Conservation (phyloP, 1,139 yeast species). For the Taphrina populina region DNA sequence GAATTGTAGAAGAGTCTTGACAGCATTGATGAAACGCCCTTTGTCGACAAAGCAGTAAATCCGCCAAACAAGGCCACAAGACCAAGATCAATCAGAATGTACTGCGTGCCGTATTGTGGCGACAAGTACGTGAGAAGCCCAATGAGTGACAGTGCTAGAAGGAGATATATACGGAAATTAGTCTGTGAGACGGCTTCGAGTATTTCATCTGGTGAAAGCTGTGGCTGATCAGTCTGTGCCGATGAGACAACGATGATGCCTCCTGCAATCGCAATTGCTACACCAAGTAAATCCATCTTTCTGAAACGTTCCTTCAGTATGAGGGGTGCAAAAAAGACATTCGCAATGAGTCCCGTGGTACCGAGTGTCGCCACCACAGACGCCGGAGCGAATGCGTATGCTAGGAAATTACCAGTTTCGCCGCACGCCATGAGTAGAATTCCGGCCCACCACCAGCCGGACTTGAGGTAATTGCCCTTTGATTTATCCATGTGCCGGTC, state of each 20-base stretch:
- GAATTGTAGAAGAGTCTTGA: slow-evolving; percentile 43
- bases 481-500: not conserved
- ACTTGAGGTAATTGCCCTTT: slow-evolving; percentile 34
- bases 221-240: slow-evolving; percentile 35
- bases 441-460: slow-evolving; percentile 49
- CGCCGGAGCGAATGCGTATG: slow-evolving; percentile 52
- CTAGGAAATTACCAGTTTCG: slow-evolving; percentile 51
- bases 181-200: slow-evolving; percentile 42
- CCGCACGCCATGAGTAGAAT: slow-evolving; percentile 49
- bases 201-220: slow-evolving; percentile 41
- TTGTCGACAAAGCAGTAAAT: slow-evolving; percentile 50
- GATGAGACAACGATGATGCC: slow-evolving; percentile 48
- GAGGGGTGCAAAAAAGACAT: slow-evolving; percentile 51
- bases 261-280: slow-evolving; percentile 48
- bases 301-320: slow-evolving; percentile 48
- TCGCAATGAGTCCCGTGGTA: slow-evolving; percentile 51
- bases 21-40: slow-evolving; percentile 46
- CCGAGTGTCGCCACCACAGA: slow-evolving; percentile 53
- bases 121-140: slow-evolving; percentile 37
- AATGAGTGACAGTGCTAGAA: slow-evolving; percentile 40
- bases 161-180: slow-evolving; percentile 42
- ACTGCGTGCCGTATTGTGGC: slow-evolving; percentile 35
- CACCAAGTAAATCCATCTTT: slow-evolving; percentile 46
- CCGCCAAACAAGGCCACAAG: slow-evolving; percentile 52
- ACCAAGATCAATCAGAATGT: slow-evolving; percentile 42